Conservation (phyloP, 2,329 filamentous ascomycete genomes). For the Arthrinium puccinioides region DNA sequence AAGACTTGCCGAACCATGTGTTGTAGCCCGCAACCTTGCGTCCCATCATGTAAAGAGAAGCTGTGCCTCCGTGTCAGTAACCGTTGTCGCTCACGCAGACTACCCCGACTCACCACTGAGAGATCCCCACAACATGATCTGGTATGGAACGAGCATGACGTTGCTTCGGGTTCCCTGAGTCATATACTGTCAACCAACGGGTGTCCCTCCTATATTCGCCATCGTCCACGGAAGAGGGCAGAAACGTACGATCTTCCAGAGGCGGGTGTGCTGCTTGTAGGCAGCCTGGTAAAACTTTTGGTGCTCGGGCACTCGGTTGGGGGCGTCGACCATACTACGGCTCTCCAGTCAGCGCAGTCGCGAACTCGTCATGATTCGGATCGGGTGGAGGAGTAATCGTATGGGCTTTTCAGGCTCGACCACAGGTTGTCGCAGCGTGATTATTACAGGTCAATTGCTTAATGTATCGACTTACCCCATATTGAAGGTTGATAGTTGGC, state of each 20-base stretch:
- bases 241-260: slow-evolving; percentile 70
- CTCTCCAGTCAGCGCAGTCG: too few species aligned
- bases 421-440: too few species aligned
- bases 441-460: too few species aligned
- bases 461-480: background rate
- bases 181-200: slow-evolving; percentile 16
- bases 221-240: too few species aligned
- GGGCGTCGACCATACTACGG: slow-evolving; percentile 56
- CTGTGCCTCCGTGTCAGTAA: slow-evolving; percentile 26
- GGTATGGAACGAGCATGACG: slow-evolving; percentile 61
- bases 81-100: background rate
- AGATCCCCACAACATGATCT: slow-evolving; percentile 54
- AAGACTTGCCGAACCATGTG: slow-evolving; percentile 62
- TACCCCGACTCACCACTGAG: slow-evolving; percentile 47
- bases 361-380: too few species aligned
- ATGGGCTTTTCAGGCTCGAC: too few species aligned
- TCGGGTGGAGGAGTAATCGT: too few species aligned
- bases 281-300: slow-evolving; percentile 71
- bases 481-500: background rate
- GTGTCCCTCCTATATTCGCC: background rate
- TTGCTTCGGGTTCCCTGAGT: slow-evolving; percentile 57
- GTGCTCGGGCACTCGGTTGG: slow-evolving; percentile 69
- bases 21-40: slow-evolving; percentile 72
- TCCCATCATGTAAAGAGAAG: slow-evolving; percentile 62
- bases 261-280: slow-evolving; percentile 58